phyloP scores from a whole-genome alignment of 2,329 filamentous ascomycete genomes.

The Aspergillus sp. region DNA sequence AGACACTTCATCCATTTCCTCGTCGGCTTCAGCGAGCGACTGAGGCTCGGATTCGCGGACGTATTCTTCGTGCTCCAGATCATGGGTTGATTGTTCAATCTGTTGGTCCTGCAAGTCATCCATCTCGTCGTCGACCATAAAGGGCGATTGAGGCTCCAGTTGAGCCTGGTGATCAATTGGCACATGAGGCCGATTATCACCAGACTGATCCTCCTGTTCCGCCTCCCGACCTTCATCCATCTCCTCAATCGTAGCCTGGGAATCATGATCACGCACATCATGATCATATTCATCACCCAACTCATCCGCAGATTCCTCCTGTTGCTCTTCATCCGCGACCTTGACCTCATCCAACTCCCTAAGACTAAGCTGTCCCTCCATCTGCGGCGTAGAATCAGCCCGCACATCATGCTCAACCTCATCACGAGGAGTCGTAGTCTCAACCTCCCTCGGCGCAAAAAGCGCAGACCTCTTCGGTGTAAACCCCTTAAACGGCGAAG shows the following conservation, averaged over 20 bases:
- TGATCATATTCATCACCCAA: too few relatives aligned
- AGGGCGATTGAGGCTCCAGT: too few relatives aligned
- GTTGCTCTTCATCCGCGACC: slow-evolving; percentile 8
- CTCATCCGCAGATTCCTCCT: slow-evolving; percentile 1
- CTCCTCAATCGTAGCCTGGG: too few relatives aligned
- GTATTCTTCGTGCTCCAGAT: neutral
- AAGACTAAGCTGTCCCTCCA: neutral
- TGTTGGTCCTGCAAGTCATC: neutral
- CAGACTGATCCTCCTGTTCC: slow-evolving; percentile 8
- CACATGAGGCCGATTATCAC: slow-evolving; percentile 4
- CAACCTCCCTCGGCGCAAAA: neutral
- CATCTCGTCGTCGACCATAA: neutral
- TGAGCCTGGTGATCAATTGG: neutral
- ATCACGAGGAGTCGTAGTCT: slow-evolving; percentile 1
- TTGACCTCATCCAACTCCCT: slow-evolving; percentile 2
- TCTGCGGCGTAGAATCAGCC: neutral
- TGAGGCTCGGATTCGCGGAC: neutral
- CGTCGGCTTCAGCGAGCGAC: neutral
- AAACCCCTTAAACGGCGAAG: slow-evolving; percentile 33
- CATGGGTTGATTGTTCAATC: neutral
- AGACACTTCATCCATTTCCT: neutral
- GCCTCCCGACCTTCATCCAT: too few relatives aligned
- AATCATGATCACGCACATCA: too few relatives aligned
- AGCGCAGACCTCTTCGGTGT: slow-evolving; percentile 10
- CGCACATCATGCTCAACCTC: neutral